Evolutionary conservation across 1,284 basidiomycete genomes (phyloP).

Genomic region (Wallemia hederae): DNA sequence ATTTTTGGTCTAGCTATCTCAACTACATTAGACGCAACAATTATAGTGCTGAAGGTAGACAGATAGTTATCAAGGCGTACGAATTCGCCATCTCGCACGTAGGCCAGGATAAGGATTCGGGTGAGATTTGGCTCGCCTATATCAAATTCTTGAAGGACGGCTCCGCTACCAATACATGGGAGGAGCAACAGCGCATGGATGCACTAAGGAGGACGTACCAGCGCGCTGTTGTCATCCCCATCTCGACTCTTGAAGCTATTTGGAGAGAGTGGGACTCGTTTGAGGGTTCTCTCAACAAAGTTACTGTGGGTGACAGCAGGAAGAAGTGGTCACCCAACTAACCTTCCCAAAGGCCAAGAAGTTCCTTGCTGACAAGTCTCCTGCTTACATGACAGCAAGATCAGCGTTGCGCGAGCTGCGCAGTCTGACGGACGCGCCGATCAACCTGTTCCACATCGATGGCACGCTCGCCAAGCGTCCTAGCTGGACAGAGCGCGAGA

Average conservation of each 20-base stretch:
- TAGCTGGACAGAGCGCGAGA: conserved; percentile 40
- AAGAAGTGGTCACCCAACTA: not conserved
- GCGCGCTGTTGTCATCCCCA: conserved; percentile 68
- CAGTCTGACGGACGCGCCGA: conserved; percentile 23
- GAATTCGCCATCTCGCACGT: conserved; percentile 77
- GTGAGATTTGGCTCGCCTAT: conserved; percentile 29
- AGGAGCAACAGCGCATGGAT: conserved; percentile 86
- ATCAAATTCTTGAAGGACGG: conserved; percentile 57
- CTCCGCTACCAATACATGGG: conserved; percentile 58
- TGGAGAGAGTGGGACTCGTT: conserved; percentile 91
- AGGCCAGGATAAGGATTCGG: conserved; percentile 33
- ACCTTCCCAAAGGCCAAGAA: conserved; percentile 41
- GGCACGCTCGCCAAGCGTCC: conserved; percentile 36
- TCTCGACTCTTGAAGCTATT: conserved; percentile 70
- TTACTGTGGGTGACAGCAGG: conserved; percentile 27
- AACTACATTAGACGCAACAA: conserved; percentile 41
- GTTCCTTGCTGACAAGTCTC: conserved; percentile 59
- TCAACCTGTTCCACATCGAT: conserved; percentile 23
- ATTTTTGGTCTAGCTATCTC: conserved; percentile 62
- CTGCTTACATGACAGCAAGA: conserved; percentile 72
- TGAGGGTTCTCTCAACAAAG: conserved; percentile 66
- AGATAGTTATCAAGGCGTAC: conserved; percentile 59
- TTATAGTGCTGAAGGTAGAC: conserved; percentile 27
- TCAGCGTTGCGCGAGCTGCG: conserved; percentile 59
- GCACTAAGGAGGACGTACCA: conserved; percentile 71